Evolutionary conservation across 2,329 filamentous ascomycete species (phyloP), one percentile per base, ranked within the genome.

Genomic region (Leptographium procerum): DNA sequence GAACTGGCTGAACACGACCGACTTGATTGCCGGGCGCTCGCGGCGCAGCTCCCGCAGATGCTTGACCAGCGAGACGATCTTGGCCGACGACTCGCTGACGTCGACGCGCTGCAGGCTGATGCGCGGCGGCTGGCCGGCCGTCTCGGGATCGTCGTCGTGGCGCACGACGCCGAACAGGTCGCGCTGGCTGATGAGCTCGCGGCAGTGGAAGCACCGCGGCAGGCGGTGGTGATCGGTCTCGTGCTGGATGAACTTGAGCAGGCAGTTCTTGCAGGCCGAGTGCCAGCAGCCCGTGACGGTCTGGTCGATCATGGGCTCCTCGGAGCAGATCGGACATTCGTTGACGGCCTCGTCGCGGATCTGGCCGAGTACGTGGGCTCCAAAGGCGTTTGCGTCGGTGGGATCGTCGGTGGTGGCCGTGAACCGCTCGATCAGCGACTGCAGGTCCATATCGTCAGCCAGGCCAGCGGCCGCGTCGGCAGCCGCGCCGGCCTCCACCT

Each of bases 281-380:
- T 99, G 94, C 91, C 94, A 99, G 72, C 94, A 99, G 0, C 90
- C 89, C 0, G 94, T 97, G 1, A 99, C 94, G 0, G 88, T 87
- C 68, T 95, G 92, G 57, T 96, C 88, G 47, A 89, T 82, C 91
- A 97, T 97, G 4, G 91, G 91, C 69, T 97, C 94, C 70, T 97
- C 92, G 4, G 89, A 84, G 72, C 94, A 99, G 56, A 99, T 88
- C 0, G 94, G 92, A 66, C 94, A 99, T 73, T 99, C 94, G 61
- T 87, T 87, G 60, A 87, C 83, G 0, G 88, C 85, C 67, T 97
- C 92, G 57, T 89, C 88, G 64, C 95, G 88, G 53, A 99, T 99
- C 69, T 97, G 90, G 61, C 87, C 84, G 16, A 99, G 77, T 0
- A 92, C 91, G 69, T 96, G 86, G 0, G 91, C 86, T 0, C 91